phyloP scores from a whole-genome alignment of 306 rosid species.

The Cicer bijugum region DNA sequence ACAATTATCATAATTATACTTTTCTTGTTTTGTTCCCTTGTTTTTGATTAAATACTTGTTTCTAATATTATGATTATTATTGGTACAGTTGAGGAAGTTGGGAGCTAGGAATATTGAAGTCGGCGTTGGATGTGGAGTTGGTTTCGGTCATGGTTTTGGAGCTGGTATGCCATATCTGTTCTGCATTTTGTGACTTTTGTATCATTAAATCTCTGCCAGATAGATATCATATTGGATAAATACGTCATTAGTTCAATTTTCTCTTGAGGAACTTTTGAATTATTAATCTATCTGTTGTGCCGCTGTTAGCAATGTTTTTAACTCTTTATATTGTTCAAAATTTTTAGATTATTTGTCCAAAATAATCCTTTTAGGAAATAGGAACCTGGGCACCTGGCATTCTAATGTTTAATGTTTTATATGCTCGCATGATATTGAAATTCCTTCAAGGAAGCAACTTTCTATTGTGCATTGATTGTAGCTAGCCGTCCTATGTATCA shows the following conservation, averaged over 20 bases:
- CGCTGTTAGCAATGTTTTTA: background rate
- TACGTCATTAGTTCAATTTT: constrained; percentile 2
- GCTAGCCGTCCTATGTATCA: background rate
- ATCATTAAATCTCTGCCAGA: background rate
- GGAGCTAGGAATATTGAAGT: constrained; percentile 87
- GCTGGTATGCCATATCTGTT: constrained; percentile 63
- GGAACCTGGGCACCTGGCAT: constrained; percentile 1
- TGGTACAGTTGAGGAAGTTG: constrained; percentile 72
- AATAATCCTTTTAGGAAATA: background rate
- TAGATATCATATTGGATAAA: constrained; percentile 10
- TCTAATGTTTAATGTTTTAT: constrained; percentile 13
- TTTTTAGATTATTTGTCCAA: background rate
- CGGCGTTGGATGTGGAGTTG: constrained; percentile 95
- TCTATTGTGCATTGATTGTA: constrained; percentile 18
- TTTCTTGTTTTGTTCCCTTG: background rate
- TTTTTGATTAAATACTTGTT: constrained; percentile 21
- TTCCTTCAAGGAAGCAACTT: background rate
- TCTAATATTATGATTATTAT: background rate
- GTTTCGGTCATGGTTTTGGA: constrained; percentile 98
- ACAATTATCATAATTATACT: constrained; percentile 14
- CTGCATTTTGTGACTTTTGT: background rate
- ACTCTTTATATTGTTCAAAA: background rate
- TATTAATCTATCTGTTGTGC: constrained; percentile 13
- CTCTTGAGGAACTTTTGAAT: constrained; percentile 21
- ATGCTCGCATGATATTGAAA: constrained; percentile 8